phyloP scores from a whole-genome alignment of 2,329 filamentous ascomycete species.

The Arthrinium puccinioides region DNA sequence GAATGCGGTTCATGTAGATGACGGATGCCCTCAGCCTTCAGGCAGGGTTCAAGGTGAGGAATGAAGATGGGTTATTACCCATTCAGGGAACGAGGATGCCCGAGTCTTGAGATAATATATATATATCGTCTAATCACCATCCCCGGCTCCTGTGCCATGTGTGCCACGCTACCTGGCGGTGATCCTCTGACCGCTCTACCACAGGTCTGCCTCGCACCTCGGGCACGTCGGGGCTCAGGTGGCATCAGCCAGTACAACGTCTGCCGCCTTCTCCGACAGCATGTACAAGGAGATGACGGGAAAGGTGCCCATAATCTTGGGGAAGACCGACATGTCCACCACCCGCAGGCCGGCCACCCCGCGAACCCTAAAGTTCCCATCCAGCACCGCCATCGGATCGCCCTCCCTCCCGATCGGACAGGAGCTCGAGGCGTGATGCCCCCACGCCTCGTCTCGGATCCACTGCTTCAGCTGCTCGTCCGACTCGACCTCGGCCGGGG shows the following conservation, averaged over 20 bases:
- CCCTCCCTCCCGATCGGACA: constrained; percentile 45
- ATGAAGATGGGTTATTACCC: too few relatives aligned
- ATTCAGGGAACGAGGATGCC: too few relatives aligned
- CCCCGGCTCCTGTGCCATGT: too few relatives aligned
- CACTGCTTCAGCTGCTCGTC: constrained; percentile 37
- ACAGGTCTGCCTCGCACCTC: too few relatives aligned
- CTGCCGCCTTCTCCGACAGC: constrained; percentile 51
- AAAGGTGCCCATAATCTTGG: constrained; percentile 42
- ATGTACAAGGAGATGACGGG: constrained; percentile 43
- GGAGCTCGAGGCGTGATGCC: constrained; percentile 51
- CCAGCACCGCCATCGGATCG: constrained; percentile 46
- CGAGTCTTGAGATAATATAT: too few relatives aligned
- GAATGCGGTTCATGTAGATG: too few relatives aligned
- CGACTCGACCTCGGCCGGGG: constrained; percentile 27
- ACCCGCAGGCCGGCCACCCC: constrained; percentile 47
- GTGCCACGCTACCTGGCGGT: too few relatives aligned
- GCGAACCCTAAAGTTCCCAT: constrained; percentile 46
- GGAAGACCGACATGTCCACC: constrained; percentile 53
- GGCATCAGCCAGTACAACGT: constrained; percentile 34
- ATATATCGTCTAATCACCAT: too few relatives aligned
- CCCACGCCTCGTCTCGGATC: constrained; percentile 43
- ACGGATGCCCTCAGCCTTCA: too few relatives aligned
- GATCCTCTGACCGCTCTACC: too few relatives aligned
- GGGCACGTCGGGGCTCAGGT: too few relatives aligned
- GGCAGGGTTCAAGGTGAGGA: too few relatives aligned